These are phyloP conservation scores for Astraeus odoratus DNA, from an alignment of 768 basidiomycete species.

Conservation along the genomic window DNA sequence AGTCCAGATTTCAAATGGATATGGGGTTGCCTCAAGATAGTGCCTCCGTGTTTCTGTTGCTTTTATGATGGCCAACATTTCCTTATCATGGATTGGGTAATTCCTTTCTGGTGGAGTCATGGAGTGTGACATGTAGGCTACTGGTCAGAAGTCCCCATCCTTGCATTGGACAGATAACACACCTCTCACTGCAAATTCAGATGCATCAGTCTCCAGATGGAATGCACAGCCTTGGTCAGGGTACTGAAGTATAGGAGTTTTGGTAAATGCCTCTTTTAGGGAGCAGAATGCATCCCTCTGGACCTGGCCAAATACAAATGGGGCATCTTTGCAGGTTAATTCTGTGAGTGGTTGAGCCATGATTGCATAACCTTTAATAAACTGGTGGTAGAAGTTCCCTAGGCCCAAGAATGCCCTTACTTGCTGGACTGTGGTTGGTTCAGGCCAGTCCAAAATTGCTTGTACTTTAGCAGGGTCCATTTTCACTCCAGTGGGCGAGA, in stretches of 20 bases:
- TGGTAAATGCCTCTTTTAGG: conserved; percentile 22
- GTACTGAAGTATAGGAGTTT: conserved; percentile 15
- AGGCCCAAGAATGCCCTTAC: conserved; percentile 25
- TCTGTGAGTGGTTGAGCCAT: not conserved
- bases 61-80: conserved; percentile 1
- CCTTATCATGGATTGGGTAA: conserved; percentile 1
- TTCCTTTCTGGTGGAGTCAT: not conserved
- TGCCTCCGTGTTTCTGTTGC: not conserved
- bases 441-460: conserved; percentile 24
- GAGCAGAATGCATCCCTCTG: conserved; percentile 20
- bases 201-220: not conserved
- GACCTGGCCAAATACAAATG: conserved; percentile 10
- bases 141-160: not conserved
- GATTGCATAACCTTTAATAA: not conserved
- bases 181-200: not conserved
- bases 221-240: not conserved
- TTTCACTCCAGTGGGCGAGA: conserved; percentile 9
- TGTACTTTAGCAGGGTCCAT: conserved; percentile 30
- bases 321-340: not conserved
- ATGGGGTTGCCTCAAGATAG: not conserved
- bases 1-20: not conserved
- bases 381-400: conserved; percentile 22
- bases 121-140: not conserved
- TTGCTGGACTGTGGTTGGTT: conserved; percentile 9
- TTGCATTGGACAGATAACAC: not conserved